Evolutionary conservation across 2,329 filamentous ascomycete genomes (phyloP), one percentile per base, ranked within the genome.

Genomic region (Nectriaceae sp.): DNA sequence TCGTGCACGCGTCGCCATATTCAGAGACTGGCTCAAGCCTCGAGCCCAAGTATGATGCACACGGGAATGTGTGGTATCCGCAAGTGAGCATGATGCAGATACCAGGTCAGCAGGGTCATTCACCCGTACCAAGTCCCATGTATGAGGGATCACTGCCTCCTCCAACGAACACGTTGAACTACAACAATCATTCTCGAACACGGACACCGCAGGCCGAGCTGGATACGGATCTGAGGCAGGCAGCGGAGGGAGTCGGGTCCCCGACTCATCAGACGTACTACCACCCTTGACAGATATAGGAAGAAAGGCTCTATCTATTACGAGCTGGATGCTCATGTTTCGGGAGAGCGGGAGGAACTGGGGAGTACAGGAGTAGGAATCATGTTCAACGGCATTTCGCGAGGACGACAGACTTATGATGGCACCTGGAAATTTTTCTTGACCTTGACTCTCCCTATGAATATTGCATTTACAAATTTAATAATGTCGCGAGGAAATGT

Each of bases 11-110:
- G 26, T 56, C 57, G 11, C 59, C 59, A 11, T 49, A 52, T 35
- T 47, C 53, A 11, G 53, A 50, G 38, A 43, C 55, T 21, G 43
- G 29, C 21, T 38, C 36, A 40, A 52, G 22, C 37, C 39, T 54
- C n/a, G 55, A 56, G 46, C 59, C 61, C 18, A 67, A 68, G 50
- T 57, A 65, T 16, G 65, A 68, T 48, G 60, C 56, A 16, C 57
- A 67, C 37, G 63, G 63, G 36, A 66, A 65, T 39, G 40, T 66
- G 13, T 69, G 67, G 68, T 44, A 64, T 46, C 65, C 65, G 15
- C 65, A 69, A 39, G 65, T 68, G 39, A 65, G 65, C 46, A 64
- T 65, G 54, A 53, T 69, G 45, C 60, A 63, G 36, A 47, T 57
- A 37, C 52, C 56, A 31, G 50, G 43, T 42, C 60, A 31, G 22